Evolutionary conservation across 2,329 filamentous ascomycete species (phyloP), one percentile per base, ranked within the genome.

Genomic region (Fusarium ramigenum): DNA sequence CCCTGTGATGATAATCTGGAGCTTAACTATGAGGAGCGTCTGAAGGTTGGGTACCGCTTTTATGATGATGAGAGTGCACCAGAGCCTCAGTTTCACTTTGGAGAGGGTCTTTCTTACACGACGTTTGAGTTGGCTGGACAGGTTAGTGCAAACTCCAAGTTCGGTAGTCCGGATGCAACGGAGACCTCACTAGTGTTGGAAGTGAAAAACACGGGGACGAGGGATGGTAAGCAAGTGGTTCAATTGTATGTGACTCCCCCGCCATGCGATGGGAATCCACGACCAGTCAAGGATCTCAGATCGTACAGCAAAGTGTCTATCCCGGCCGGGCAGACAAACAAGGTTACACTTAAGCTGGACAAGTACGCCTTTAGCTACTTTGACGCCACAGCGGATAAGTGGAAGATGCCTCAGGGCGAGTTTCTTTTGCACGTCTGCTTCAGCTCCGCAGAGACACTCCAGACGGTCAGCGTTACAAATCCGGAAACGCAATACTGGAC

Each of bases 331-430:
- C 9, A 36, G 6, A 30, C 34, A 4, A 5, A 36, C 7, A 16
- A 11, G 8, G 8, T 39, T 3, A 37, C 15, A 1, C 23, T 66
- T 1, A 39, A 28, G 2, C 43, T 66, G 11, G 63, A 59, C 1
- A 66, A 66, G 32, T 66, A 66, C 32, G 61, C 61, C 2, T 66
- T 66, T 9, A 66, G 63, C 16, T 59, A 66, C 50, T 66, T 39
- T 3, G 61, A 66, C 16, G 2, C n/a, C 2, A 1, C 16, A 2
- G 9, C 8, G 2, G 32, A 18, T 0, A 50, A 39, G 62, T 66
- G 61, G 63, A 44, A 19, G 14, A 37, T 66, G 1, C 63, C 63
- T 2, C 40, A 28, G 5, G 63, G 63, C 1, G 60, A 58, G 1
- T 64, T 64, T 4, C 21, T 16, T 2, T 1, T 66, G 1, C 63